Conservation (phyloP, 2,329 filamentous ascomycete genomes). For the Pyrenophora seminiperda region DNA sequence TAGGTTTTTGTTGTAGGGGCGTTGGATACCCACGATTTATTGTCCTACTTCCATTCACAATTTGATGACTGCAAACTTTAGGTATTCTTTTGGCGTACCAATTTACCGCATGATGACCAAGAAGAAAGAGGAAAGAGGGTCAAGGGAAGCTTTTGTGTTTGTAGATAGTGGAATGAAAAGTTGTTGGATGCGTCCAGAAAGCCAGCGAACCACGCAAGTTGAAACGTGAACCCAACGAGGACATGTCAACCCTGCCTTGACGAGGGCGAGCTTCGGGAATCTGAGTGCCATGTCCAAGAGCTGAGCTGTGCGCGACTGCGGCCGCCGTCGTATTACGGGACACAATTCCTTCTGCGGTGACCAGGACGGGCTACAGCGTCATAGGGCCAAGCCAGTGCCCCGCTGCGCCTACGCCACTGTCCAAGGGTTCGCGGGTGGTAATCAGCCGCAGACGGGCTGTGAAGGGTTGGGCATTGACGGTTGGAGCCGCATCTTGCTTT, state of each 20-base stretch:
- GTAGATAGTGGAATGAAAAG: slow-evolving; percentile 25
- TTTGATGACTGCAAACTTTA: slow-evolving; percentile 14
- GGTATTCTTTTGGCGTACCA: slow-evolving; percentile 6
- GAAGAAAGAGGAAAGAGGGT: not conserved
- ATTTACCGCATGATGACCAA: slow-evolving; percentile 17
- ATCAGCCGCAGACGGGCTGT: slow-evolving; percentile 37
- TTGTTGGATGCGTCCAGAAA: slow-evolving; percentile 14
- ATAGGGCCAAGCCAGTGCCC: slow-evolving; percentile 31
- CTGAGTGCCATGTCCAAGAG: slow-evolving; percentile 4
- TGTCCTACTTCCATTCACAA: slow-evolving; percentile 20
- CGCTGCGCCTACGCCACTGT: slow-evolving; percentile 15
- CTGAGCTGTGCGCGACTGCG: slow-evolving; percentile 1
- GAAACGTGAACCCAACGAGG: not conserved
- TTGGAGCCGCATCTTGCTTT: slow-evolving; percentile 12
- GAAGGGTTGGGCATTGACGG: slow-evolving; percentile 30
- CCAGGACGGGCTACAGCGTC: slow-evolving; percentile 22
- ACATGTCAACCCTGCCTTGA: not conserved
- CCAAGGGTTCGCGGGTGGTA: slow-evolving; percentile 10
- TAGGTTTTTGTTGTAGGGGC: slow-evolving; percentile 24
- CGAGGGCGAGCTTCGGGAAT: not conserved
- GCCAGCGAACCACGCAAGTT: not conserved
- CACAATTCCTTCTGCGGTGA: not conserved
- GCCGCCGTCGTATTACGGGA: slow-evolving; percentile 4
- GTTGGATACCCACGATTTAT: slow-evolving; percentile 37
- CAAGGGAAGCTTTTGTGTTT: slow-evolving; percentile 11